phyloP scores from a whole-genome alignment of 495 filamentous ascomycete species.

The Elasticomyces elasticus region DNA sequence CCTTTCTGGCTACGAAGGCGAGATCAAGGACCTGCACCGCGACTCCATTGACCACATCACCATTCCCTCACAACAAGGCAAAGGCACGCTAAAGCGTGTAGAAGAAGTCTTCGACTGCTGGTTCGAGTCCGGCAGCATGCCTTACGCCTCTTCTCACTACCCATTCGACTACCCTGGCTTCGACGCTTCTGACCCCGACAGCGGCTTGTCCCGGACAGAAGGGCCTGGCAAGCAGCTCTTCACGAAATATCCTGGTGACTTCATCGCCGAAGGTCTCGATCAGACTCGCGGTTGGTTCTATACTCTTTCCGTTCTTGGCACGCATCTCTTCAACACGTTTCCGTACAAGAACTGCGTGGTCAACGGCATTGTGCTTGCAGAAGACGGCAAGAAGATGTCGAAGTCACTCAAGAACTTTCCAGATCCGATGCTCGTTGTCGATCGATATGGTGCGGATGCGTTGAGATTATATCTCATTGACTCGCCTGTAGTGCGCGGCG shows the following conservation, averaged over 20 bases:
- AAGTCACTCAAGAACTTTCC: constrained; percentile 97
- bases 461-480: constrained; percentile 94
- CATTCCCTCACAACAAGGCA: constrained; percentile 85
- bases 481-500: constrained; percentile 88
- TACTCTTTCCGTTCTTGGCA: constrained; percentile 80
- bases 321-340: constrained; percentile 75
- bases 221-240: constrained; percentile 53
- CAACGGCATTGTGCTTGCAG: constrained; percentile 89
- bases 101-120: constrained; percentile 97
- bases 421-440: constrained; percentile 75
- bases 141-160: constrained; percentile 86
- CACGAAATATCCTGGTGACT: constrained; percentile 83
- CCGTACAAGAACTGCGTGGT: constrained; percentile 97
- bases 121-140: constrained; percentile 94
- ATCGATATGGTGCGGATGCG: constrained; percentile 86
- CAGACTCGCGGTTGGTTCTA: constrained; percentile 98
- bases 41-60: constrained; percentile 95
- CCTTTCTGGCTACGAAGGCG: constrained; percentile 74
- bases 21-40: constrained; percentile 83
- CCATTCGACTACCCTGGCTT: constrained; percentile 69
- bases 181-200: constrained; percentile 16
- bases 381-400: constrained; percentile 99
- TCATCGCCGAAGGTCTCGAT: constrained; percentile 93
- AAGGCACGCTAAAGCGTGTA: constrained; percentile 69
- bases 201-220: constrained; percentile 13